phyloP scores from a whole-genome alignment of 768 basidiomycete genomes.

The Vishniacozyma victoriae region DNA sequence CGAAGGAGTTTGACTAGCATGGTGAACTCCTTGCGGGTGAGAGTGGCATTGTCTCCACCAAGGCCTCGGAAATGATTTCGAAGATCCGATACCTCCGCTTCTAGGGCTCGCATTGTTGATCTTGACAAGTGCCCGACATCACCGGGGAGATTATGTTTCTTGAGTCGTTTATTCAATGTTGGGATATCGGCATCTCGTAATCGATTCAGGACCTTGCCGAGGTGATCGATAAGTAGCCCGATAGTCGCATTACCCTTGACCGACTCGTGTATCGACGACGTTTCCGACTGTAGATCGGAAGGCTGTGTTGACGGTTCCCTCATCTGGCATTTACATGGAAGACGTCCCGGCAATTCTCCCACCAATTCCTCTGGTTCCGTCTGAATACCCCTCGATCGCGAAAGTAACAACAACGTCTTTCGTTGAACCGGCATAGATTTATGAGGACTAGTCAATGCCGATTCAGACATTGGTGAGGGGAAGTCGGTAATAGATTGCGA shows the following conservation, averaged over 20 bases:
- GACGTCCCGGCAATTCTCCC: neutral
- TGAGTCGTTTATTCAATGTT: slow-evolving; percentile 80
- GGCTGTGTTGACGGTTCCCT: slow-evolving; percentile 44
- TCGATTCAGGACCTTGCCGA: slow-evolving; percentile 59
- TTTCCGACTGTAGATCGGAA: slow-evolving; percentile 64
- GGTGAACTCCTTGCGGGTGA: slow-evolving; percentile 72
- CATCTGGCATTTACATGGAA: neutral
- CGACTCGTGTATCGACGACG: slow-evolving; percentile 61
- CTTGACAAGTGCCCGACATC: slow-evolving; percentile 82
- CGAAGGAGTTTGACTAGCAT: slow-evolving; percentile 74
- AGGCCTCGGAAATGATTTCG: slow-evolving; percentile 68
- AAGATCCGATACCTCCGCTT: slow-evolving; percentile 64
- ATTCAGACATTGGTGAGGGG: slow-evolving; percentile 23
- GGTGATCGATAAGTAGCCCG: slow-evolving; percentile 50
- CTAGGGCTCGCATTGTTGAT: slow-evolving; percentile 66
- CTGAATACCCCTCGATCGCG: slow-evolving; percentile 63
- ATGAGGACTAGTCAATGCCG: slow-evolving; percentile 18
- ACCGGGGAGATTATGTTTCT: slow-evolving; percentile 73
- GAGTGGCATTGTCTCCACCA: slow-evolving; percentile 47
- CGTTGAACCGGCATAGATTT: slow-evolving; percentile 33
- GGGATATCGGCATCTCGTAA: slow-evolving; percentile 72
- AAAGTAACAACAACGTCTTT: slow-evolving; percentile 52
- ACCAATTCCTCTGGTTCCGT: slow-evolving; percentile 53
- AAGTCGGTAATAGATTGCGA: slow-evolving; percentile 7
- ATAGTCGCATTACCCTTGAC: slow-evolving; percentile 36